These are phyloP conservation scores for Neurospora discreta DNA, from an alignment of 495 filamentous ascomycete species.

Conservation along the genomic window DNA sequence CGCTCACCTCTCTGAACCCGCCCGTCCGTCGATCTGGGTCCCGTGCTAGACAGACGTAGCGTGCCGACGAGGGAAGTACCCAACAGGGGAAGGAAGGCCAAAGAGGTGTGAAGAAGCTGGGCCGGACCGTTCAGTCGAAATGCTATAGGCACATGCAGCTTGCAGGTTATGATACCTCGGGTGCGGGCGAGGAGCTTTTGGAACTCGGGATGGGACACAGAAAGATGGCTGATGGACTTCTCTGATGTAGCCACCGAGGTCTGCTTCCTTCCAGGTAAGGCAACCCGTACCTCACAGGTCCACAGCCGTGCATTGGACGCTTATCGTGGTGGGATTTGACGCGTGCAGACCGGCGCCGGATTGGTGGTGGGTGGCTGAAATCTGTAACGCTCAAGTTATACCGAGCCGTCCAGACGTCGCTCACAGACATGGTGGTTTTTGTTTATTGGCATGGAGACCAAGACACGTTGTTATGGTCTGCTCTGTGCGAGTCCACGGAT, in stretches of 20 bases:
- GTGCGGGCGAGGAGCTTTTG: background rate
- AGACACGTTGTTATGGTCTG: background rate
- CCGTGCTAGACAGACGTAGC: background rate
- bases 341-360: background rate
- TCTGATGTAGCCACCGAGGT: background rate
- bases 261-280: background rate
- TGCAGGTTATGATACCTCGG: background rate
- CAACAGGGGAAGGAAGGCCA: background rate
- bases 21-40: background rate
- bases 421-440: background rate
- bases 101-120: background rate
- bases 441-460: background rate
- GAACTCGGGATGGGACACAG: background rate
- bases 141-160: background rate
- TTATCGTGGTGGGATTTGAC: background rate
- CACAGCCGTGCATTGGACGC: background rate
- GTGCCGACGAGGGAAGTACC: background rate
- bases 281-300: background rate
- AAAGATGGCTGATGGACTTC: background rate
- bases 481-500: background rate
- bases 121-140: background rate
- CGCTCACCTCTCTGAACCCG: background rate
- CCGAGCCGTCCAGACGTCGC: background rate
- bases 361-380: background rate
- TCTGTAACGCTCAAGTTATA: background rate